Conservation (phyloP, 345 rosid species). For the Populus ilicifolia region DNA sequence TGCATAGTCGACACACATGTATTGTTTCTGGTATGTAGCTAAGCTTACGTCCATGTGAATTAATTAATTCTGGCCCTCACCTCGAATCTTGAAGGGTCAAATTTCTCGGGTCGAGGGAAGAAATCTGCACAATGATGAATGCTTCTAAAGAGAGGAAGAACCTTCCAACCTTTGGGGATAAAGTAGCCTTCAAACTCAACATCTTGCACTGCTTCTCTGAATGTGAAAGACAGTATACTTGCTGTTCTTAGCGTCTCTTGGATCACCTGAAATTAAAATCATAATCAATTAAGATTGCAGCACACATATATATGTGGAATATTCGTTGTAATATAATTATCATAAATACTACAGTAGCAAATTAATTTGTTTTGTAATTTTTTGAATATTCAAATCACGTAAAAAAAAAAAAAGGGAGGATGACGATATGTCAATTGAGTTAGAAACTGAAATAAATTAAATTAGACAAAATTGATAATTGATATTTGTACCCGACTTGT, state of each 20-base stretch:
- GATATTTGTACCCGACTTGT: constrained; percentile 55
- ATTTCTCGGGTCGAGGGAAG: constrained; percentile 73
- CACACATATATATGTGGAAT: too few relatives aligned
- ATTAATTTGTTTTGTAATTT: not conserved
- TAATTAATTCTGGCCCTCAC: constrained; percentile 18
- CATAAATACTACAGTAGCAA: not conserved
- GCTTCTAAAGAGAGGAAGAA: constrained; percentile 85
- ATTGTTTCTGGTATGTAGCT: not conserved
- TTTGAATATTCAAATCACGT: not conserved
- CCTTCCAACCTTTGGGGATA: constrained; percentile 98
- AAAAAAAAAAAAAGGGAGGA: not conserved
- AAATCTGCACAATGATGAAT: constrained; percentile 72
- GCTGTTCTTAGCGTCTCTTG: constrained; percentile 93
- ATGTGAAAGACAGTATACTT: constrained; percentile 84
- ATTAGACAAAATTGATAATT: not conserved
- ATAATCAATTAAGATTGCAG: not conserved
- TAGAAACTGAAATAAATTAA: not conserved
- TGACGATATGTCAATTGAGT: not conserved
- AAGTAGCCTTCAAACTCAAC: constrained; percentile 69
- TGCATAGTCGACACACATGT: not conserved
- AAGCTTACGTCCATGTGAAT: too few relatives aligned
- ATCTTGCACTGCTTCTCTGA: constrained; percentile 86
- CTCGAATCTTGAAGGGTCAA: constrained; percentile 90
- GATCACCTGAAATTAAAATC: constrained; percentile 52
- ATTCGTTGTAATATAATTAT: too few relatives aligned